Evolutionary conservation across 768 basidiomycete genomes (phyloP).

Genomic region (Leucosporidium creatinivorum): DNA sequence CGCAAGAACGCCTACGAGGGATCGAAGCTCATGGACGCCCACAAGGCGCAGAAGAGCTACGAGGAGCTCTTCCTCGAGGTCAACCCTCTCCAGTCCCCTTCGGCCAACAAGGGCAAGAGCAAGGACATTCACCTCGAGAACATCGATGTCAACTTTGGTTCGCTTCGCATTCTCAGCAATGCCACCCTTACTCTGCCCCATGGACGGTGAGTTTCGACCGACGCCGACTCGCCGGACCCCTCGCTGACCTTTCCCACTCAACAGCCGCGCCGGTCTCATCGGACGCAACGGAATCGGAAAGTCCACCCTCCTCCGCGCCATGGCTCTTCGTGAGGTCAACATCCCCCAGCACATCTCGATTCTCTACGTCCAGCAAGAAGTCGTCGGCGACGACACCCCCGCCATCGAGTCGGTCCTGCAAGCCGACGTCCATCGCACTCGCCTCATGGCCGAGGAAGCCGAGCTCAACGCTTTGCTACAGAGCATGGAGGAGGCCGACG

Average conservation of each 20-base stretch:
- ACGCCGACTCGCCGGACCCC: neutral
- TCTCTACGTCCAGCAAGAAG: slow-evolving; percentile 97
- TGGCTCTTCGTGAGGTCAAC: slow-evolving; percentile 88
- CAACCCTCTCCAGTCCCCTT: slow-evolving; percentile 75
- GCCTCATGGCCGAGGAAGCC: slow-evolving; percentile 75
- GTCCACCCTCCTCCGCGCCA: slow-evolving; percentile 86
- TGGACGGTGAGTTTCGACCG: slow-evolving; percentile 43
- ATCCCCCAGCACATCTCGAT: slow-evolving; percentile 89
- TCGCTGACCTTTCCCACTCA: neutral
- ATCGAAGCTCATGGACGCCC: slow-evolving; percentile 85
- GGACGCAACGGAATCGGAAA: slow-evolving; percentile 83
- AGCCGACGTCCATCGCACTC: slow-evolving; percentile 98
- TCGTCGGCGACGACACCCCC: slow-evolving; percentile 83
- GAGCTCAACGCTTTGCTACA: slow-evolving; percentile 64
- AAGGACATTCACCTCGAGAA: slow-evolving; percentile 92
- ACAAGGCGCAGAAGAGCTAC: slow-evolving; percentile 90
- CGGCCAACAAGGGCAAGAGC: slow-evolving; percentile 73
- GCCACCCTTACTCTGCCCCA: slow-evolving; percentile 80
- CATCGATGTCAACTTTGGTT: slow-evolving; percentile 82
- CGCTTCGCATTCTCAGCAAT: slow-evolving; percentile 78
- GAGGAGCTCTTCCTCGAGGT: slow-evolving; percentile 99
- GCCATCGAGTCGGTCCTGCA: slow-evolving; percentile 94
- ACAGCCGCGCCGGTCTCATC: slow-evolving; percentile 71
- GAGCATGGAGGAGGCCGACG: slow-evolving; percentile 11
- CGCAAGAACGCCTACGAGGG: slow-evolving; percentile 88